phyloP scores from a whole-genome alignment of 495 filamentous ascomycete species.

The Hypoxylon rickii region DNA sequence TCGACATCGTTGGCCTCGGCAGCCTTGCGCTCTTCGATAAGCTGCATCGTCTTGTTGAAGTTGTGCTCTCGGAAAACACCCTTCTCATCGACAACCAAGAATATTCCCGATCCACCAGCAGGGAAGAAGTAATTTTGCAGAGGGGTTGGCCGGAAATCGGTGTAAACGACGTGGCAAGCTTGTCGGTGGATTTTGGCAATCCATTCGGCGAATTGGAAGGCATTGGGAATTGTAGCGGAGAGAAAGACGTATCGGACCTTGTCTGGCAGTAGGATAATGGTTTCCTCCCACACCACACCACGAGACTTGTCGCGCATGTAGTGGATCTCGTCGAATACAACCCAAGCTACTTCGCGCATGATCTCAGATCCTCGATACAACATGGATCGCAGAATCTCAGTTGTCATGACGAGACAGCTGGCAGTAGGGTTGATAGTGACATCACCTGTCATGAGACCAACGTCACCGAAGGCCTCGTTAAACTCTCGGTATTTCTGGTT shows the following conservation, averaged over 20 bases:
- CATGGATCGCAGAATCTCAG: conserved; percentile 98
- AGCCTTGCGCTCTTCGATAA: conserved; percentile 85
- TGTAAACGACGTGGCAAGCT: conserved; percentile 98
- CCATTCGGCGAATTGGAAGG: conserved; percentile 99
- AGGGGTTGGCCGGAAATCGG: conserved; percentile 94
- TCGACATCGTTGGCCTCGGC: conserved; percentile 78
- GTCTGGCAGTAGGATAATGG: conserved; percentile 94
- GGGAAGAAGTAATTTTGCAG: conserved; percentile 98
- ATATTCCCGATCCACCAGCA: conserved; percentile 89
- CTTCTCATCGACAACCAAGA: conserved; percentile 94
- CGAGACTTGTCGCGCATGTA: conserved; percentile 94
- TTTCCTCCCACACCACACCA: conserved; percentile 99
- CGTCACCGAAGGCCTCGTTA: conserved; percentile 91
- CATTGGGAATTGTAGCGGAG: conserved; percentile 98
- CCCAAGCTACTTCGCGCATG: conserved; percentile 98
- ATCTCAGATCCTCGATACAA: conserved; percentile 97
- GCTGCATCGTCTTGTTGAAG: conserved; percentile 91
- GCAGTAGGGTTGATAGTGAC: conserved; percentile 98
- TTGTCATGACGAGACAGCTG: conserved; percentile 98
- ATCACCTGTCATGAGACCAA: conserved; percentile 98
- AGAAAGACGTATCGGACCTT: conserved; percentile 98
- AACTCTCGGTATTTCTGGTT: conserved; percentile 99
- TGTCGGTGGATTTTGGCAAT: conserved; percentile 95
- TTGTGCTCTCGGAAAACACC: conserved; percentile 94
- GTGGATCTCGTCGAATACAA: conserved; percentile 97